phyloP scores from a whole-genome alignment of 176 grass and related monocot species.

The Ensete ventricosum region DNA sequence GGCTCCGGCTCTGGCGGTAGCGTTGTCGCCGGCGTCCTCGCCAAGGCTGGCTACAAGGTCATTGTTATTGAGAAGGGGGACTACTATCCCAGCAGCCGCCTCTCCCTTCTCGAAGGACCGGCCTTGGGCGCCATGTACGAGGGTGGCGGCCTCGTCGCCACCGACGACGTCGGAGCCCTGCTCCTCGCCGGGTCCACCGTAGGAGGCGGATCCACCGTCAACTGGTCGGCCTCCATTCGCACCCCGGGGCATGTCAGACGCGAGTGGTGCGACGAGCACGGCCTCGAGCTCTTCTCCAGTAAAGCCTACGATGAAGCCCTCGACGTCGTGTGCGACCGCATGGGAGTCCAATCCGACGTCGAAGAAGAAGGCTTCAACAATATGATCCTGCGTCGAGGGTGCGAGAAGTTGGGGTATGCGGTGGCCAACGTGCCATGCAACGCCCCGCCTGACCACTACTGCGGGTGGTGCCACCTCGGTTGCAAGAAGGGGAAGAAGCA shows the following conservation, averaged over 20 bases:
- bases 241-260: constrained; percentile 20
- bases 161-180: constrained; percentile 1
- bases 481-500: constrained; percentile 22
- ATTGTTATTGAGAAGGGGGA: constrained; percentile 19
- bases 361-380: constrained; percentile 1
- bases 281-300: constrained; percentile 20
- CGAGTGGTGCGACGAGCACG: constrained; percentile 18
- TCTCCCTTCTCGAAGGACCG: constrained; percentile 23
- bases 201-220: constrained; percentile 18
- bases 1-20: constrained; percentile 18
- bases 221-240: constrained; percentile 26
- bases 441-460: constrained; percentile 20
- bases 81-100: background rate
- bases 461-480: constrained; percentile 26
- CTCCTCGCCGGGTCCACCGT: constrained; percentile 16
- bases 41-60: constrained; percentile 19
- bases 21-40: constrained; percentile 15
- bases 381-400: constrained; percentile 9
- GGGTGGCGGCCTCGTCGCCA: constrained; percentile 14
- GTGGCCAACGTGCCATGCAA: constrained; percentile 11
- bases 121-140: constrained; percentile 6
- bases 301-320: constrained; percentile 13
- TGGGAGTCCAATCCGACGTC: constrained; percentile 17
- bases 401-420: constrained; percentile 1
- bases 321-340: constrained; percentile 21